Conservation (phyloP, 2,329 filamentous ascomycete genomes). For the Colletotrichum sp. region DNA sequence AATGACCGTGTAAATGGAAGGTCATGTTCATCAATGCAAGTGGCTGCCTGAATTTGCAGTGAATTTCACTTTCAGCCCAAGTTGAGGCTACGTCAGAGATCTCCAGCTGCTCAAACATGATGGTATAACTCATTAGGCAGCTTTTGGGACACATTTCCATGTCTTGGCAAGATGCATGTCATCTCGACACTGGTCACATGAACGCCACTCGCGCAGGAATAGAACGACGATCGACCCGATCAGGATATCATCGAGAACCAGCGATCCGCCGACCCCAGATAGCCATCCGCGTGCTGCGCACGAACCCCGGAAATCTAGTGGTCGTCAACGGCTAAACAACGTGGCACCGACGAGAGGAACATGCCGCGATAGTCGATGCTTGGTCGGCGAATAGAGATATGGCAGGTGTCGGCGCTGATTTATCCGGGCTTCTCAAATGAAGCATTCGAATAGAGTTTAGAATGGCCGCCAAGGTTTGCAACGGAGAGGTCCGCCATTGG, state of each 20-base stretch:
- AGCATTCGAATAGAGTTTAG: neutral
- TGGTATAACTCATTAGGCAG: neutral
- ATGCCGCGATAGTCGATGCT: neutral
- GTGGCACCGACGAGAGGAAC: neutral
- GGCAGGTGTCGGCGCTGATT: neutral
- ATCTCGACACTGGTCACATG: neutral
- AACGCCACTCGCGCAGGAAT: neutral
- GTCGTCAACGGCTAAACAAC: neutral
- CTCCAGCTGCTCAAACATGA: neutral
- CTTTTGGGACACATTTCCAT: neutral
- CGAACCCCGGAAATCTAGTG: neutral
- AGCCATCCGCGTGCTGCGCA: neutral
- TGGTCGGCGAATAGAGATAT: neutral
- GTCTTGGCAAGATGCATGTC: neutral
- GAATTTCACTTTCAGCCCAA: neutral
- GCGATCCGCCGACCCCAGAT: neutral
- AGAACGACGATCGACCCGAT: neutral
- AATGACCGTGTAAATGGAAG: neutral
- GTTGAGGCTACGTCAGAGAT: neutral
- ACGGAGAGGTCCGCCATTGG: conserved; percentile 4
- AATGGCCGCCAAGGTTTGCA: neutral
- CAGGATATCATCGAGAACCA: neutral
- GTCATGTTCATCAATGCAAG: neutral
- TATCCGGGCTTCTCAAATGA: neutral
- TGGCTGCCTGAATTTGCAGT: neutral